Evolutionary conservation across 768 basidiomycete genomes (phyloP), one percentile per base, ranked within the genome.

Genomic region (Kwoniella sp.): DNA sequence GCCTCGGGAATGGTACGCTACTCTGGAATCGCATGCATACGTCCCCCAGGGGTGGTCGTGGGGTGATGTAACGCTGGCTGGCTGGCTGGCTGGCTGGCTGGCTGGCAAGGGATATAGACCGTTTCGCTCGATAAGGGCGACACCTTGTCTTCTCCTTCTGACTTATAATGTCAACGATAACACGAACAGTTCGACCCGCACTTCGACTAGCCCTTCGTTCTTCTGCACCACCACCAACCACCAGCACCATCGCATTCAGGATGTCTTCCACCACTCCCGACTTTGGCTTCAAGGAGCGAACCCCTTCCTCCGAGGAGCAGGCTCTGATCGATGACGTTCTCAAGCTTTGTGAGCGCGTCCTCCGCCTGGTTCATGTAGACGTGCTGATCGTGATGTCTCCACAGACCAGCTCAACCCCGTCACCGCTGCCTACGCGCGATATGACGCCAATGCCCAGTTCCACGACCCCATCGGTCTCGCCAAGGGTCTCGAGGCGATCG

Each of bases 401-500:
- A 17, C 47, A 69, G 67, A 70, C 49, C 63, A 67, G 46, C 60
- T 70, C 22, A 61, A 66, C 46, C 69, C 69, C 37, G 45, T 70
- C 51, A 46, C 61, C 10, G 31, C 53, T 3, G 63, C 69, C 8
- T 70, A 65, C 53, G 63, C 63, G 10, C 51, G 61, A 40, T 70
- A 70, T 47, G 53, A 56, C 39, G 39, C 50, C 6, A 48, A 46
- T 0, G 71, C 71, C 1, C 41, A 53, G 28, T 73, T 73, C 51
- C 67, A 68, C 39, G 71, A 73, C 51, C 71, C 71, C 1, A 60
- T 73, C 48, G 64, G 64, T 29, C 47, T 67, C 26, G 71, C 71
- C 19, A 49, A 73, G 39, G 67, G 67, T 27, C 53, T 69, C 10
- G 60, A 65, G 3, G 43, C 63, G 15, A 54, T 68, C 12, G 62